Base-by-base conservation (phyloP, 495 filamentous ascomycete genomes). In the Parmelia sp. region DNA sequence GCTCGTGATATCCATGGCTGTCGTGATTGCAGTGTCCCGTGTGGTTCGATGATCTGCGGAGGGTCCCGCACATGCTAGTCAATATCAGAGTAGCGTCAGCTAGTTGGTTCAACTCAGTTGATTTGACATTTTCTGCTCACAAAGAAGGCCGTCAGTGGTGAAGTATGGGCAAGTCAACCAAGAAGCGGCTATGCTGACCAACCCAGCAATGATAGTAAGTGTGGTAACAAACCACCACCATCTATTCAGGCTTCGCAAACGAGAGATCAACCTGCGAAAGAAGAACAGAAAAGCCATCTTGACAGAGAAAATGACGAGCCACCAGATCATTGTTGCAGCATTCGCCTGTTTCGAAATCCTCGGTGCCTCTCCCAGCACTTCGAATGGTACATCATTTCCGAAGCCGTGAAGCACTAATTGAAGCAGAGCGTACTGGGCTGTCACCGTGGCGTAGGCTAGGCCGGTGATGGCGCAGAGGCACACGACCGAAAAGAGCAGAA, bases 211-310 rank as follows among this genome's bases (percentile, higher is more conserved):
- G 14, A 63, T 37, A 31, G 57, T 49, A 29, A 65, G 59, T 27
- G 57, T 35, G 36, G 42, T 39, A 39, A 25, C 63, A 60, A 39
- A 65, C 63, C 63, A 65, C 63, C 63, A 65, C 63, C 63, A 65
- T 23, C 27, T 35, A 4, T 65, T 47, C 37, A 65, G 36, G 40
- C 17, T 49, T 63, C 68, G 68, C 67, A 42, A 67, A 59, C 56
- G 35, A 53, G 60, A 65, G 63, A 65, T 68, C 49, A 63, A 49
- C 61, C 47, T 49, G n/a, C 63, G 63, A 49, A 65, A 65, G 57
- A 65, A 65, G 40, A 65, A 65, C 39, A 65, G 23, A 45, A 61
- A 65, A 21, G 63, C 63, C 55, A 60, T 19, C 60, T 65, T 65
- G 36, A 65, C 63, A 23, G 63, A 60, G 63, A 60, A 65, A 35